Percentiles rank a stretch among this genome's conserved stretches.
Evolutionary conservation across 2,329 filamentous ascomycete species (phyloP).

Genomic region (Talaromyces sp.): DNA sequence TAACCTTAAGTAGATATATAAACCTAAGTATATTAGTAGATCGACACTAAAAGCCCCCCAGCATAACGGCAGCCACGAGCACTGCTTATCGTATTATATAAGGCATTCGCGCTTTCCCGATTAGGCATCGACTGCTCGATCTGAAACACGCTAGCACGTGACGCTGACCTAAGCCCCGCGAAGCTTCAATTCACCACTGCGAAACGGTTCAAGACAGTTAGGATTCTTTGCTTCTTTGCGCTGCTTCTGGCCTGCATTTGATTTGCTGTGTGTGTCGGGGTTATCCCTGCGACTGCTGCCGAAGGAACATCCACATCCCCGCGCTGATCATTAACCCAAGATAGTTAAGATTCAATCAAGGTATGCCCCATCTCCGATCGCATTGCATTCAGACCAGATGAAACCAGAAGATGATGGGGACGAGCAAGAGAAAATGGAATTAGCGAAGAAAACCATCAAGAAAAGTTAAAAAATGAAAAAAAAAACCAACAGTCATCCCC

Average conservation of each 20-base stretch:
- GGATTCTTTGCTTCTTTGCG: neutral
- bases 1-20: no score
- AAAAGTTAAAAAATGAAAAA: neutral
- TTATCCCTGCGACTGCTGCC: conserved; percentile 11
- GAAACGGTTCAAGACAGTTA: conserved; percentile 3
- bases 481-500: neutral
- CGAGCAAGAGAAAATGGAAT: neutral
- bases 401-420: conserved; percentile 1
- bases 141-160: conserved; percentile 40
- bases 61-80: no score
- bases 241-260: neutral
- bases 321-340: conserved; percentile 12
- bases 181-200: conserved; percentile 23
- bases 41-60: no score
- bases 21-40: no score
- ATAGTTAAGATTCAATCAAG: conserved; percentile 4
- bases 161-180: conserved; percentile 16
- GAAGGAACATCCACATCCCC: neutral
- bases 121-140: conserved; percentile 19
- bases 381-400: conserved; percentile 3
- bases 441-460: neutral
- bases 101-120: conserved; percentile 7
- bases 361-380: conserved; percentile 15
- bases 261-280: conserved; percentile 1
- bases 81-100: neutral